phyloP scores from a whole-genome alignment of 306 rosid species.

The Neltuma alba region DNA sequence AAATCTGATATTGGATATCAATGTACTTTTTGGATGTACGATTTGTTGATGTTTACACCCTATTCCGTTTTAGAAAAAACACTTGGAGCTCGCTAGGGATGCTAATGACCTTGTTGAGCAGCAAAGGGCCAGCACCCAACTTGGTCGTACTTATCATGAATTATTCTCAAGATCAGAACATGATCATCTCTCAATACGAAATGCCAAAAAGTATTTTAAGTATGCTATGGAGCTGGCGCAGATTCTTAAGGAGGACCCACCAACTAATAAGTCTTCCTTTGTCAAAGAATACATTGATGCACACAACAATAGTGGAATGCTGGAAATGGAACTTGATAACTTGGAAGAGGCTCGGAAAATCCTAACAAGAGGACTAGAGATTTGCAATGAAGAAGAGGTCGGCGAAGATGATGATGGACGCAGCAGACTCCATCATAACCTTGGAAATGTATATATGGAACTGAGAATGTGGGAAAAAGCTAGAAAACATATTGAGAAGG shows the following conservation, averaged over 20 bases:
- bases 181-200: constrained; percentile 63
- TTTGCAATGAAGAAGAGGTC: constrained; percentile 87
- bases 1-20: neutral
- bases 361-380: constrained; percentile 56
- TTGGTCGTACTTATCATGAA: constrained; percentile 87
- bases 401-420: constrained; percentile 65
- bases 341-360: constrained; percentile 65
- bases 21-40: neutral
- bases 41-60: neutral
- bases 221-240: constrained; percentile 73
- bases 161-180: constrained; percentile 56
- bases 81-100: constrained; percentile 78
- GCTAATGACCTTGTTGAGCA: constrained; percentile 72
- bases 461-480: constrained; percentile 81
- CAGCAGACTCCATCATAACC: constrained; percentile 90
- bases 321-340: constrained; percentile 86
- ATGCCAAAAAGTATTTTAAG: constrained; percentile 81
- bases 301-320: constrained; percentile 83
- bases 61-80: constrained; percentile 62
- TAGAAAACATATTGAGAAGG: constrained; percentile 61
- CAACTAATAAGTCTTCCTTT: constrained; percentile 46
- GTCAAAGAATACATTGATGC: constrained; percentile 85
- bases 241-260: constrained; percentile 64
- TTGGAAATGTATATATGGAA: constrained; percentile 77
- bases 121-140: constrained; percentile 88